phyloP scores from a whole-genome alignment of 306 rosid species.

The Notholithocarpus densiflorus region DNA sequence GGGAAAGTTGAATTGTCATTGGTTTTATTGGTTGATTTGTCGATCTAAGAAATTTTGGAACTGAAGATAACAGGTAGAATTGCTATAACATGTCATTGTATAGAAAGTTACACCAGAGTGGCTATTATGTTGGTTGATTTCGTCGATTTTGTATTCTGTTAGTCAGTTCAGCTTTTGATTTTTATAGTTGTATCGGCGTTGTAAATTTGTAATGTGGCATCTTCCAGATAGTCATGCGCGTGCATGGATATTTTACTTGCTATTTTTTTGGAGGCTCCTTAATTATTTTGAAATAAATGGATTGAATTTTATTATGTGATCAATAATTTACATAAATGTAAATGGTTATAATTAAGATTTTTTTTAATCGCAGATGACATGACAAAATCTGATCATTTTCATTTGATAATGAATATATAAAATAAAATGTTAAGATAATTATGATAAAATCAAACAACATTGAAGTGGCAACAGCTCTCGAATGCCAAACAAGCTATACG shows the following conservation, averaged over 20 bases:
- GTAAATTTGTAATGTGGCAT: neutral
- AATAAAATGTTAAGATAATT: too few species aligned
- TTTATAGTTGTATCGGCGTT: neutral
- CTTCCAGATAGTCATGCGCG: neutral
- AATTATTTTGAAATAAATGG: too few species aligned
- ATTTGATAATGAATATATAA: too few species aligned
- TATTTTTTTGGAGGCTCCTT: too few species aligned
- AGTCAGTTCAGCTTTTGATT: neutral
- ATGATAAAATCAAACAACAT: too few species aligned
- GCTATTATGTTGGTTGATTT: constrained; percentile 7
- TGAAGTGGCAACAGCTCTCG: too few species aligned
- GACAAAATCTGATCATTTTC: too few species aligned
- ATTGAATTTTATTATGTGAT: too few species aligned
- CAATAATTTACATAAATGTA: too few species aligned
- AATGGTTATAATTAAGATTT: too few species aligned
- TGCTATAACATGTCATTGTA: constrained; percentile 32
- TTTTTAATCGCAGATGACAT: too few species aligned
- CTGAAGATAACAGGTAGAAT: constrained; percentile 22
- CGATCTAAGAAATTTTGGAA: constrained; percentile 18
- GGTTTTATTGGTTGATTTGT: constrained; percentile 15
- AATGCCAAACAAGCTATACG: too few species aligned
- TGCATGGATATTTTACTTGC: neutral
- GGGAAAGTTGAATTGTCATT: constrained; percentile 4
- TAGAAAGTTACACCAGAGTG: constrained; percentile 33
- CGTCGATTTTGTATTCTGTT: neutral